Conservation (phyloP, 495 filamentous ascomycete species). For the Hypomontagnella submonticulosa region DNA sequence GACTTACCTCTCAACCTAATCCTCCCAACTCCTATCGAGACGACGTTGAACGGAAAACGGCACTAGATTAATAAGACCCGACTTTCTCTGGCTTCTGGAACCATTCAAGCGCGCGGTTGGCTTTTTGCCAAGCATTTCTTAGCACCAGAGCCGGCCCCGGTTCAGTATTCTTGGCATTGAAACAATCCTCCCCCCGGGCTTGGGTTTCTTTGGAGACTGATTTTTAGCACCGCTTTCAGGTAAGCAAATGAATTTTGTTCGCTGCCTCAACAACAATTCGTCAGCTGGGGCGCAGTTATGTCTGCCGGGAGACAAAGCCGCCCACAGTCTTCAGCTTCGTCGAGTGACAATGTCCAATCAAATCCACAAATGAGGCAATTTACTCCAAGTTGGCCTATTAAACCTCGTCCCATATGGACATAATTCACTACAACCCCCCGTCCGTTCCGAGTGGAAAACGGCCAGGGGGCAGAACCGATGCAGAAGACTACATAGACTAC, state of each 20-base stretch:
- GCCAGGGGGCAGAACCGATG: constrained; percentile 22
- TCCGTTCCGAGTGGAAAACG: constrained; percentile 31
- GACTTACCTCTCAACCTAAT: no score
- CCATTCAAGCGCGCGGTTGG: constrained; percentile 41
- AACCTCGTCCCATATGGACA: constrained; percentile 10
- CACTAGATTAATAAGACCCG: constrained; percentile 32
- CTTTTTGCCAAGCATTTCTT: constrained; percentile 36
- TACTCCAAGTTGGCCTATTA: constrained; percentile 14
- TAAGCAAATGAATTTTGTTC: constrained; percentile 26
- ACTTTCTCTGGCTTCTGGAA: constrained; percentile 26
- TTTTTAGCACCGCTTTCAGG: constrained; percentile 33
- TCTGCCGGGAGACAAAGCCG: constrained; percentile 25
- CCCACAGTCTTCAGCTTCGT: constrained; percentile 21
- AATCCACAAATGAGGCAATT: constrained; percentile 28
- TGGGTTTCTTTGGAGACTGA: constrained; percentile 10
- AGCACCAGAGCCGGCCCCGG: constrained; percentile 21
- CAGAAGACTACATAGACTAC: not conserved
- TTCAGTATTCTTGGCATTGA: constrained; percentile 32
- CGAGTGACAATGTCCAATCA: constrained; percentile 34
- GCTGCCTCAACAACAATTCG: constrained; percentile 24
- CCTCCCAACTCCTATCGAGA: constrained; percentile 10
- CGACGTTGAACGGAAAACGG: constrained; percentile 33
- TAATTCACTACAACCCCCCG: constrained; percentile 3
- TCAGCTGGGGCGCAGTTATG: constrained; percentile 40
- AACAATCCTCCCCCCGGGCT: constrained; percentile 11